phyloP scores from a whole-genome alignment of 331 rosid genomes.

The Stylosanthes scabra region DNA sequence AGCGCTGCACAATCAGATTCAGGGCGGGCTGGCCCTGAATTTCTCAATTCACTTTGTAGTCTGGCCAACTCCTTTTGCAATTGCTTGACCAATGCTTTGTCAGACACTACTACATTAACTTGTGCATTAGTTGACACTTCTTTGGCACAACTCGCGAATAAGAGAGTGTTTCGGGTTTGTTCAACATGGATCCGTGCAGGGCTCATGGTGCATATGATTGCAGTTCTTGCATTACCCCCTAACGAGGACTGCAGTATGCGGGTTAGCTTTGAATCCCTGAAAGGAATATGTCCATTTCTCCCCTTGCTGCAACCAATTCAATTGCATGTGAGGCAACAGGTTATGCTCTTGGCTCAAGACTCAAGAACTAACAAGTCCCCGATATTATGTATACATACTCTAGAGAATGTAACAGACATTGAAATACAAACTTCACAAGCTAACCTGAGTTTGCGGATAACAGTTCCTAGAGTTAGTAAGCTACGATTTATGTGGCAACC shows the following conservation, averaged over 20 bases:
- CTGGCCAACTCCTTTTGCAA: conserved; percentile 86
- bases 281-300: conserved; percentile 93
- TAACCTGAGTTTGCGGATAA: conserved; percentile 98
- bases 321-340: conserved; percentile 9
- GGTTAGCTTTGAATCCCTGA: conserved; percentile 98
- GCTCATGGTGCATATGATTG: conserved; percentile 97
- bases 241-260: conserved; percentile 96
- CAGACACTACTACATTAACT: conserved; percentile 93
- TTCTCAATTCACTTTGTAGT: conserved; percentile 78
- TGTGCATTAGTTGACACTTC: conserved; percentile 93
- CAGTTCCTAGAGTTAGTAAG: conserved; percentile 95
- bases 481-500: conserved; percentile 99
- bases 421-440: conserved; percentile 38
- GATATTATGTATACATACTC: not conserved
- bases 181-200: conserved; percentile 94
- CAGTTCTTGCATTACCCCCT: conserved; percentile 99
- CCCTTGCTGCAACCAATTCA: conserved; percentile 83
- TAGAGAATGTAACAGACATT: conserved; percentile 17
- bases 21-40: conserved; percentile 48
- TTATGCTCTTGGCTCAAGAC: conserved; percentile 14
- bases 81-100: conserved; percentile 93
- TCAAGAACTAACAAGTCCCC: not conserved
- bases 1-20: conserved; percentile 57
- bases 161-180: conserved; percentile 92
- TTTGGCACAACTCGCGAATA: conserved; percentile 97